These are phyloP conservation scores for Metschnikowia amazonensis DNA, from an alignment of 805 yeast species.

Conservation along the genomic window DNA sequence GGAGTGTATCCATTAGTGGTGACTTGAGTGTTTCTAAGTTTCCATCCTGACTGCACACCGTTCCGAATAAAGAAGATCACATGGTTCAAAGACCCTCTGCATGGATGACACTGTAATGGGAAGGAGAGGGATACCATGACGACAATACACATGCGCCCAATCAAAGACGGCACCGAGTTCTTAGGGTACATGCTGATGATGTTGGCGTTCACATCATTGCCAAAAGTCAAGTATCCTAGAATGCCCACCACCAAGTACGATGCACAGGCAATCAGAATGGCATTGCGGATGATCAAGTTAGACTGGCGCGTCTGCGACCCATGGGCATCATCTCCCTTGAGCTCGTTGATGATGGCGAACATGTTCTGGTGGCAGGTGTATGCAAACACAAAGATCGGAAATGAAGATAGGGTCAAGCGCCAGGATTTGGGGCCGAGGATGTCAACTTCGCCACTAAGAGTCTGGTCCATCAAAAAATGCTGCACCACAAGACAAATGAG, in stretches of 20 bases:
- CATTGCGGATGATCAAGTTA: conserved; percentile 48
- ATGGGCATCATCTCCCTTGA: conserved; percentile 34
- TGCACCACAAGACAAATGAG: conserved; percentile 52
- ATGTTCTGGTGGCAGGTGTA: conserved; percentile 80
- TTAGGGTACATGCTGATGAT: conserved; percentile 64
- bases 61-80: conserved; percentile 47
- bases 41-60: conserved; percentile 26
- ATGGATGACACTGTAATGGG: conserved; percentile 80
- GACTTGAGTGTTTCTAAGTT: conserved; percentile 19
- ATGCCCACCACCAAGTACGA: conserved; percentile 65
- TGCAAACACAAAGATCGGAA: conserved; percentile 74
- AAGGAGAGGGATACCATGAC: conserved; percentile 72
- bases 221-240: conserved; percentile 77
- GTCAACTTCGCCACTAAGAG: conserved; percentile 16
- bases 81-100: conserved; percentile 69
- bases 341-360: conserved; percentile 71
- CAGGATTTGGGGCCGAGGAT: conserved; percentile 39
- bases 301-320: conserved; percentile 44
- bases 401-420: conserved; percentile 50
- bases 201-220: conserved; percentile 71
- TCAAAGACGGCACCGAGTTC: conserved; percentile 42
- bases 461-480: conserved; percentile 35
- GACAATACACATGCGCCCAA: conserved; percentile 61
- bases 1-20: conserved; percentile 26
- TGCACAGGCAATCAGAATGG: conserved; percentile 51